These are phyloP conservation scores for Solanum bulbocastanum DNA, from an alignment of 257 asterid species.

Conservation along the genomic window DNA sequence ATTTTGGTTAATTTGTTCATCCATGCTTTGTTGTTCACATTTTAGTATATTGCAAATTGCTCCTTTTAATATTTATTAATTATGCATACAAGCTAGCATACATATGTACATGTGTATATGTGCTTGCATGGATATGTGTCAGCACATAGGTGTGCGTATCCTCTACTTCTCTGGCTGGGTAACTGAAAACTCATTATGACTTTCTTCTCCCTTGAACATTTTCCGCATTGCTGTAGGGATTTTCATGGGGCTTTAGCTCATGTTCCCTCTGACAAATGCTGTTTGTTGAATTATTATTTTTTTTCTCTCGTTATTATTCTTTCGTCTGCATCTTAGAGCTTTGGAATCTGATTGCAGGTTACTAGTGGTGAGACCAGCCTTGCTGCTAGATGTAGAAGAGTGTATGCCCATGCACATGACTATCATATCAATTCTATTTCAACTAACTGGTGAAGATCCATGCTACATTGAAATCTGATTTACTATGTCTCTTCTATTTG, in stretches of 20 bases:
- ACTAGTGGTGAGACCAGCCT: conserved; percentile 70
- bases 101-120: background rate
- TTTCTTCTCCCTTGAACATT: background rate
- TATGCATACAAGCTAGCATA: background rate
- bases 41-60: background rate
- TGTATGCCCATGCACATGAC: conserved; percentile 87
- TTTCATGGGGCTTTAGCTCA: background rate
- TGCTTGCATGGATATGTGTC: background rate
- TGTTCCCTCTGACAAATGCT: background rate
- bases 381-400: conserved; percentile 77
- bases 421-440: conserved; percentile 88
- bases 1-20: background rate
- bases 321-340: background rate
- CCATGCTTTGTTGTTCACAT: background rate
- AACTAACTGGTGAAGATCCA: conserved; percentile 49
- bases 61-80: background rate
- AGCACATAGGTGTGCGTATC: background rate
- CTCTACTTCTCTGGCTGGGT: background rate
- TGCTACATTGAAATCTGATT: background rate
- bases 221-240: background rate
- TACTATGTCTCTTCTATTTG: background rate
- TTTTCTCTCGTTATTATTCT: background rate
- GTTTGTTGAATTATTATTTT: background rate
- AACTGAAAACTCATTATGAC: background rate
- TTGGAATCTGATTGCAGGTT: conserved; percentile 32